Conservation (phyloP, 345 rosid genomes). For the Kandelia obovata region DNA sequence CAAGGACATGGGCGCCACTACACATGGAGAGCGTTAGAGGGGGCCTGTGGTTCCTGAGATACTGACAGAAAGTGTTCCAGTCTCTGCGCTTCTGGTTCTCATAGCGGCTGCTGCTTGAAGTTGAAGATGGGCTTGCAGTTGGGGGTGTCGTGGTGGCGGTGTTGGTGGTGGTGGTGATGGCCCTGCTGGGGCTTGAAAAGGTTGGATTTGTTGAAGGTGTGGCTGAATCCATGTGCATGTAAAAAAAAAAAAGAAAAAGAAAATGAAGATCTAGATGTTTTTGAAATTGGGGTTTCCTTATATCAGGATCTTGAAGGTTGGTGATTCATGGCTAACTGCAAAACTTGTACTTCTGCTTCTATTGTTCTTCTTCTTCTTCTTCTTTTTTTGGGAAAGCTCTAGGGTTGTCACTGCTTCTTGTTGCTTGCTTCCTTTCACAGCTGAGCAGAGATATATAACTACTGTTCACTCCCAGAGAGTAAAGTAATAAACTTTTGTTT, state of each 20-base stretch:
- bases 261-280: neutral
- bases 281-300: constrained; percentile 21
- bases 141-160: neutral
- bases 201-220: constrained; percentile 18
- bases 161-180: neutral
- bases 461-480: too few species aligned
- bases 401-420: too few species aligned
- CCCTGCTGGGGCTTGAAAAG: constrained; percentile 10
- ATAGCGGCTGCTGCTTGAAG: constrained; percentile 49
- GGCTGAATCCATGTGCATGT: constrained; percentile 21
- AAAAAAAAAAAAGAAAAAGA: neutral
- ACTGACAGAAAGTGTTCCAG: constrained; percentile 94
- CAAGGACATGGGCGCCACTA: constrained; percentile 84
- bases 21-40: constrained; percentile 70
- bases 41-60: constrained; percentile 72
- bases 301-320: constrained; percentile 6
- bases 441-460: too few species aligned
- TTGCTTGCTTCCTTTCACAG: too few species aligned
- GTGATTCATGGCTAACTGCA: neutral
- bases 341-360: too few species aligned
- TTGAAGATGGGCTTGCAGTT: constrained; percentile 6
- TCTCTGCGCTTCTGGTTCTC: constrained; percentile 86
- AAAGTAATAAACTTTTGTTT: too few species aligned
- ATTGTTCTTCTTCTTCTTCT: too few species aligned
- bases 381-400: too few species aligned